Evolutionary conservation across 371 early-diverging fungal species (phyloP).

Genomic region (Syncephalastrum monosporum): DNA sequence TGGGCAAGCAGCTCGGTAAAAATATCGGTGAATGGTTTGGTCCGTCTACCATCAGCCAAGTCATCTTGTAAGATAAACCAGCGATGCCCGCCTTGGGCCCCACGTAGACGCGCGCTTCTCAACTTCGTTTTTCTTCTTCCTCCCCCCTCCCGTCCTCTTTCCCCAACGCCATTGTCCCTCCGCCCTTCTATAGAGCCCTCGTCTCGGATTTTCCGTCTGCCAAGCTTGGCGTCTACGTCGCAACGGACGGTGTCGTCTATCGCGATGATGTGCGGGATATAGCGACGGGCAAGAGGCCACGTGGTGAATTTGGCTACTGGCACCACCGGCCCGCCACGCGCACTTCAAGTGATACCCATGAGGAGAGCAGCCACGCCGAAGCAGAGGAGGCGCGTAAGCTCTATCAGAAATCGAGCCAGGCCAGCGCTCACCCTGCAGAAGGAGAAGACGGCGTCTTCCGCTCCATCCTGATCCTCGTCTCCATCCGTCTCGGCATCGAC

Average conservation of each 20-base stretch:
- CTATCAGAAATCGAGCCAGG: conserved; percentile 22
- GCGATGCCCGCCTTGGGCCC: not conserved
- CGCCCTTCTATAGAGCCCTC: conserved; percentile 55
- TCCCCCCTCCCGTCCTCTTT: too few relatives aligned
- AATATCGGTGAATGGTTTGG: conserved; percentile 97
- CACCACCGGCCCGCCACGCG: conserved; percentile 13
- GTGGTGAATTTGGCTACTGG: conserved; percentile 34
- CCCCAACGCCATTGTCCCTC: too few relatives aligned
- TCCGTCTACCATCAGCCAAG: conserved; percentile 90
- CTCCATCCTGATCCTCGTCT: conserved; percentile 80
- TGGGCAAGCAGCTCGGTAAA: conserved; percentile 84
- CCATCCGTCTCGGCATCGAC: conserved; percentile 88
- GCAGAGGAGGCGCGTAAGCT: conserved; percentile 32
- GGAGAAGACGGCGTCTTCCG: conserved; percentile 37
- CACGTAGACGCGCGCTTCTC: not conserved
- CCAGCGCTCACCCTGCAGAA: conserved; percentile 9
- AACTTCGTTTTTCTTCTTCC: not conserved
- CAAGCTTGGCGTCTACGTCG: conserved; percentile 67
- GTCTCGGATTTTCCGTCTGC: conserved; percentile 63
- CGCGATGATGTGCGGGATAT: conserved; percentile 54
- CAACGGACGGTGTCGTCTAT: conserved; percentile 76
- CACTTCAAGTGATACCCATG: not conserved
- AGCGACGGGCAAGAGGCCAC: conserved; percentile 34
- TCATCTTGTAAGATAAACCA: conserved; percentile 64
- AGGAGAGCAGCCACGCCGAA: conserved; percentile 11